Base-by-base conservation (phyloP, 805 yeast species). In the Deakozyma indianensis region DNA sequence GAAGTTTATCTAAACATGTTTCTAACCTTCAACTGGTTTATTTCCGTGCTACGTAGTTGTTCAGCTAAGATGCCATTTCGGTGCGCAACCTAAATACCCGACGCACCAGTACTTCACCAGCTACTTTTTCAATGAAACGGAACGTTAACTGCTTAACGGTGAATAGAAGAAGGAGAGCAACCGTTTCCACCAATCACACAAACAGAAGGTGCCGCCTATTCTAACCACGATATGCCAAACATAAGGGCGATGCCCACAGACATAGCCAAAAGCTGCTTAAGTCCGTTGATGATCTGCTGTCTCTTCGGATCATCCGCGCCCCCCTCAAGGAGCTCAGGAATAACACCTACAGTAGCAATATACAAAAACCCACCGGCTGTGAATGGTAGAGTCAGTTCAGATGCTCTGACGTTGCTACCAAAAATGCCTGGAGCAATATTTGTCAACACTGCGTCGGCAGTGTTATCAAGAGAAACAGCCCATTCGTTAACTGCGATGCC, bases 301-400 rank as follows among this genome's bases (percentile, higher is more conserved):
- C 48, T 44, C 51, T 69, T 67, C 11, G 69, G 53, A 16, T 63
- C 40, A 40, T 46, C 43, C 4, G 45, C 59, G 4, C 59, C 60
- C 2, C 71, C 51, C 53, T 73, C 78, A 41, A 82, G 60, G 21
- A 82, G 59, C 54, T 81, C 86, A 1, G 92, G 90, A 32, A 82
- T 74, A n/a, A 82, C 81, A 41, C 83, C 81, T 21, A 80, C 79
- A 0, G 81, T 71, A 4, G 83, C 84, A 50, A 82, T 78, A 56
- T 82, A 82, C 22, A 82, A 58, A 55, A 82, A 78, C 4, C 84
- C 83, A 50, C 90, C 92, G 1, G 87, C 83, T 0, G 87, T 79
- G 56, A 81, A 72, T 15, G 90, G 87, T 41, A 80, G 61, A 14
- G 80, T 70, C 45, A 73, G 57, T 49, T 77, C 83, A 11, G 70